Base-by-base conservation (phyloP, 306 rosid genomes). In the Corylus americana region DNA sequence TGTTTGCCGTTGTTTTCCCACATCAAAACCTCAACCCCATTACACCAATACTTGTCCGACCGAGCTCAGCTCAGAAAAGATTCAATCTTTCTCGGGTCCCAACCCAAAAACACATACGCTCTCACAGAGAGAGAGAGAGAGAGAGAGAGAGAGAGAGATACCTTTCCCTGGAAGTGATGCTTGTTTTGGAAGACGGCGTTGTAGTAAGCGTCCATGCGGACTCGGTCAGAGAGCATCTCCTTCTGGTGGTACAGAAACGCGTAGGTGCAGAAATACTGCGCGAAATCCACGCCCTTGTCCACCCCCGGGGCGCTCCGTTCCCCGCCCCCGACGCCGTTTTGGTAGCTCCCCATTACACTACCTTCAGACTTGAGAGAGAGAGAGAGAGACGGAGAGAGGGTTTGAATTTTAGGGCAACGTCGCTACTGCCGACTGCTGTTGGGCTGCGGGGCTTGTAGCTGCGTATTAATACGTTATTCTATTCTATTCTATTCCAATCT, bases 171-270 rank as follows among this genome's bases (percentile, higher is more conserved):
- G 81, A 93, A 95, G 85, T 93, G 99, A 51, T 81, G 91, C 78
- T 90, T 95, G 89, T 95, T 95, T 82, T 86, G 73, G 62, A 93
- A 91, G 80, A 95, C 86, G 77, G 99, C 90, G 73, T 90, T 84
- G 87, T 78, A 90, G 84, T 93, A 95, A 80, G 98, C 92, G 81
- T 95, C 96, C 99, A 95, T 95, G 77, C 99, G 99, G 84, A 95
- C 99, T 45, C 98, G 94, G 77, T 95, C 99, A 42, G 94, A 95
- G 77, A 95, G 99, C 99, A 93, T 95, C 84, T 95, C 98, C 88
- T 95, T 95, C 88, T 95, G 99, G 86, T 95, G 99, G 80, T 89
- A 95, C 12, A 95, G 92, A 58, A 93, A 93, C 79, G 97, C 84
- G 79, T 95, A 95, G 79, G 99, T 91, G 88, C 97, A 95, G 82